Percentiles rank a stretch among this genome's conserved stretches.
Conservation (phyloP, 2,329 filamentous ascomycete genomes). For the Stagonosporopsis cucurbitacearum region DNA sequence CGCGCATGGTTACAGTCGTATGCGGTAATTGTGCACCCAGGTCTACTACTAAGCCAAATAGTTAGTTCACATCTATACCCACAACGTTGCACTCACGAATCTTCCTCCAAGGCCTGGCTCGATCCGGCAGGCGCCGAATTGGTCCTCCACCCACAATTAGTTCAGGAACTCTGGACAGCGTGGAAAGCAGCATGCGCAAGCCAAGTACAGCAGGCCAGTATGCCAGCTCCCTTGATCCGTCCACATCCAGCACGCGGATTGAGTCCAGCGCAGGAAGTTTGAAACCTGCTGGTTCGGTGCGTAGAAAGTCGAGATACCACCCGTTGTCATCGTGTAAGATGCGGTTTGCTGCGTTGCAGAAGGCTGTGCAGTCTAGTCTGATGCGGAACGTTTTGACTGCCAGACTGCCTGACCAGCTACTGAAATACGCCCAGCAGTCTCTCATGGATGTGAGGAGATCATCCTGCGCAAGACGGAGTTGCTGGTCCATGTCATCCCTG, state of each 20-base stretch:
- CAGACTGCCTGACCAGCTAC: background rate
- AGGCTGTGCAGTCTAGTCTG: background rate
- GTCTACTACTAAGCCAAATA: too few relatives aligned
- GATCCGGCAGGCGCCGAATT: too few relatives aligned
- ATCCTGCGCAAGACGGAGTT: too few relatives aligned
- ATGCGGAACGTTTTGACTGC: background rate
- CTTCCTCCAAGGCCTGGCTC: too few relatives aligned
- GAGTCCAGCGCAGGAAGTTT: background rate
- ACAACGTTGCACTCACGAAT: too few relatives aligned
- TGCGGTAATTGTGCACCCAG: background rate
- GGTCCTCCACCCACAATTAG: background rate
- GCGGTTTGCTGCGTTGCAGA: background rate
- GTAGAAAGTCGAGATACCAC: too few relatives aligned
- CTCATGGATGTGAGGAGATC: too few relatives aligned
- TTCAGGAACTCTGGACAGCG: background rate
- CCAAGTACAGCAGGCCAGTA: background rate
- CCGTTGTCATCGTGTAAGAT: background rate
- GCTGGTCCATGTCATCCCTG: too few relatives aligned
- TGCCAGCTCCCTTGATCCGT: background rate
- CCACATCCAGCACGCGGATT: background rate
- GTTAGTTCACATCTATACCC: too few relatives aligned
- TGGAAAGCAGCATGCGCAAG: background rate
- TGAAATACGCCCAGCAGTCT: too few relatives aligned
- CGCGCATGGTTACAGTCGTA: background rate
- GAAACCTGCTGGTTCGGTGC: too few relatives aligned